Base-by-base conservation (phyloP, 208 protist species). In the Leishmania braziliensis region DNA sequence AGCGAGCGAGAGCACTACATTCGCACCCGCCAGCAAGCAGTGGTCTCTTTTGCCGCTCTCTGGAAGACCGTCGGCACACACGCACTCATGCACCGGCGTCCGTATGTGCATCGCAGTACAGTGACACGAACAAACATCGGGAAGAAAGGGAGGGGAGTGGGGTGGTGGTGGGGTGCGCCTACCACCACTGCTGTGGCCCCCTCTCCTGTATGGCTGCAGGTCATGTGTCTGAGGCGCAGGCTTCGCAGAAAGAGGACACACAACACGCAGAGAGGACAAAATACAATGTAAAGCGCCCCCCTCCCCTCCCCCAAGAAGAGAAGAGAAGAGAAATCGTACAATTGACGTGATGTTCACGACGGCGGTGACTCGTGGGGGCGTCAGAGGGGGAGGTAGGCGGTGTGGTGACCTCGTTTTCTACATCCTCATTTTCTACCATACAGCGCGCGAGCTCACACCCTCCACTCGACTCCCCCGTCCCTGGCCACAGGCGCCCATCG, bases 281-380 rank as follows among this genome's bases (percentile, higher is more conserved):
- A 74, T 29, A 83, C 77, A 77, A 58, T 43, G 75, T 18, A 82
- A 48, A 68, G 74, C 26, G 43, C 43, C 43, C 43, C 43, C 43
- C 43, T 46, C 43, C 43, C 43, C 43, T 63, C 58, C 29, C 26
- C 8, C 26, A 68, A 23, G 5, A 39, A 68, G 29, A 18, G 29
- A 68, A 29, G 62, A 58, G 54, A 39, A 74, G 16, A 78, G 29
- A 82, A 82, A 86, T 58, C 36, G 77, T 68, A 80, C 54, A 78
- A 50, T 73, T 29, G 16, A 68, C 4, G 6, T 36, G 62, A 12
- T 20, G 29, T 29, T 33, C 29, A 39, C 29, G 14, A 5, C 2
- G 53, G 53, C 53, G 18, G 6, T 39, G 12, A 39, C 29, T 68
- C 29, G 62, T 68, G 29, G 29, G 29, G 10, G 62, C 3, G 14